These are phyloP conservation scores for Ramalina peruviana DNA, from an alignment of 495 filamentous ascomycete genomes.

Conservation along the genomic window DNA sequence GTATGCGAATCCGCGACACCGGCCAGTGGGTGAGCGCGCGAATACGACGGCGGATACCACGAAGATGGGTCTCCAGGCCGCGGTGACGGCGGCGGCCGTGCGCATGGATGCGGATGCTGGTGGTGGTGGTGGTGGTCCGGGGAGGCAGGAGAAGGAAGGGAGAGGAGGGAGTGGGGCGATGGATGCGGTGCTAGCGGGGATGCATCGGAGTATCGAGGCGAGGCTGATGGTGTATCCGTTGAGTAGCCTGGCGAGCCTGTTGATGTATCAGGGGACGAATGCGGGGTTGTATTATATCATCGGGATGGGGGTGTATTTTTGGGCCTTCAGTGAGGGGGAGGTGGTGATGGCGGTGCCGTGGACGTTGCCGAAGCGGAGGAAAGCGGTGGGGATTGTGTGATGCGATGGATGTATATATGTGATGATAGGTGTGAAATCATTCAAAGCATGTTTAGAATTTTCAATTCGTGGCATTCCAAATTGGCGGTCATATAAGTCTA, in stretches of 20 bases:
- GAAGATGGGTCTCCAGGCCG: background rate
- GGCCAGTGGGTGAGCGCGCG: background rate
- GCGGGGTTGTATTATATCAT: slow-evolving; percentile 85
- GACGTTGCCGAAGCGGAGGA: slow-evolving; percentile 29
- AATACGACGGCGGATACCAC: background rate
- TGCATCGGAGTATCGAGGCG: slow-evolving; percentile 80
- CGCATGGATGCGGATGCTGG: too few species aligned
- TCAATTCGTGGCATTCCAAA: background rate
- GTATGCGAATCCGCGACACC: background rate
- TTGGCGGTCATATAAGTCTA: background rate
- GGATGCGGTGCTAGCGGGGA: slow-evolving; percentile 19
- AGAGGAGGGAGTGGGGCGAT: background rate
- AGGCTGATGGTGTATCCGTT: slow-evolving; percentile 76
- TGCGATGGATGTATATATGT: too few species aligned
- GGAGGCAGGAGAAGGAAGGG: background rate
- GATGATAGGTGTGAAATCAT: background rate
- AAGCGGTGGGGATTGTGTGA: slow-evolving; percentile 3
- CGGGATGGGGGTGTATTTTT: slow-evolving; percentile 81
- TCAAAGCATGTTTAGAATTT: background rate
- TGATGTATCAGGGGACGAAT: slow-evolving; percentile 89
- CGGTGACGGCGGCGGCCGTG: background rate
- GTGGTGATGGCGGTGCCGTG: slow-evolving; percentile 54
- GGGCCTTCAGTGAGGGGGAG: slow-evolving; percentile 96
- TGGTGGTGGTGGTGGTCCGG: background rate
- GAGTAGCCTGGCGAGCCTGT: slow-evolving; percentile 52